Evolutionary conservation across 352 stramenopile genomes (phyloP), one percentile per base, ranked within the genome.

Genomic region (Phytopythium litorale): DNA sequence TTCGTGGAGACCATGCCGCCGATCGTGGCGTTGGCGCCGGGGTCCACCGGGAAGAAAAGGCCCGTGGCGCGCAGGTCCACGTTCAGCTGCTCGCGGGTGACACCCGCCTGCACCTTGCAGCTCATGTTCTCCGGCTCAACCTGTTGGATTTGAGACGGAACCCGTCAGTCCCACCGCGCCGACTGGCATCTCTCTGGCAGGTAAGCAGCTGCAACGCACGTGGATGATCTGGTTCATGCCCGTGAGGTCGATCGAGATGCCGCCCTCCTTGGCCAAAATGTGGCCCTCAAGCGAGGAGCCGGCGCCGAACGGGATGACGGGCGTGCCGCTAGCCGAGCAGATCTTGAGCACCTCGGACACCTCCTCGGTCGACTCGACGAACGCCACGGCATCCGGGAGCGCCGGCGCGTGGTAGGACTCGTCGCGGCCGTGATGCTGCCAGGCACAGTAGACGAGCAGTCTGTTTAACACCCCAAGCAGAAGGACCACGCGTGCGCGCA

Each of bases 31-130:
- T 98, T 97, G 12, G 97, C 94, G 35, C 96, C 96, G 8, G 96
- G 97, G 66, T 99, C 97, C n/a, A 99, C 90, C 13, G 96, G 86
- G 75, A 98, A 99, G 67, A 95, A 94, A 35, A 98, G 79, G 7
- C 92, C 94, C 19, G 87, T 94, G 32, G 85, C 79, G 32, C 79
- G 73, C 48, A 97, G 64, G 60, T 90, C 75, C 38, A 88, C 79
- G 69, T 98, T 98, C 23, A 98, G 71, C 67, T 90, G 77, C 60
- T 96, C 86, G n/a, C 94, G 78, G 43, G 93, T 98, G 12, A 98
- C 83, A 9, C 96, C 96, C 56, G 94, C 86, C 60, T 98, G 83
- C 50, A 99, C 96, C 51, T 75, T 87, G 51, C 92, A 92, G 74
- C 97, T 83, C 78, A 95, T 90, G 60, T 91, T 82, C 59, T 89